Evolutionary conservation across 2,329 filamentous ascomycete genomes (phyloP), one percentile per base, ranked within the genome.

Genomic region (Fusarium xylarioides): DNA sequence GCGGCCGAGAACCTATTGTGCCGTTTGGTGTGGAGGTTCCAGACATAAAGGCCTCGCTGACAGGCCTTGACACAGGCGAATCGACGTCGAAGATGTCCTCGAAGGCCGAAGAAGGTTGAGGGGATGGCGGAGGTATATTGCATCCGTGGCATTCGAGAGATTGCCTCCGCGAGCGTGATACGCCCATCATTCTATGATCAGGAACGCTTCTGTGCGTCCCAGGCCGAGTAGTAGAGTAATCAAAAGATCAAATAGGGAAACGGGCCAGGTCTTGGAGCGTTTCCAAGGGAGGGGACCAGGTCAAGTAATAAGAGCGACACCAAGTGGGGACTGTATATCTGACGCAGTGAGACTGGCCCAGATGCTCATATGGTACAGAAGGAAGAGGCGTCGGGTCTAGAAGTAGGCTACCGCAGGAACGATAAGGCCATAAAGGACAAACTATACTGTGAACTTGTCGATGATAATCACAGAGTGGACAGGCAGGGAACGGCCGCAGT

Each of bases 41-140:
- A 44, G 85, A 86, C 50, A 84, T 80, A 62, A 86, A 83, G 59
- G 83, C 82, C 79, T 85, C 80, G 78, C 87, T 89, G 46, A 82
- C 74, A 19, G 86, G 87, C 63, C 87, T 83, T 11, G 88, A 89
- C 28, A 82, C 77, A 38, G 84, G 70, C 35, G 70, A 67, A 55
- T 79, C 76, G 82, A 86, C 86, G 77, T 82, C 81, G 68, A 83
- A 82, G 72, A 83, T 83, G 76, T 84, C 85, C 74, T 85, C 83
- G 59, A 85, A 82, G 69, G 84, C 81, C 46, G 86, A 85, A 11
- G 83, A 82, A 47, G 84, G 83, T 59, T 80, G 81, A 62, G 85
- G 83, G 66, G 85, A 84, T 66, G 82, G 77, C 71, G 85, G 83
- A 77, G 82, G 76, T 49, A 85, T 81, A 71, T 73, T 83, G 59